A percentile compares a stretch with the other conserved stretches of the same genome.
Conservation (phyloP, 306 rosid species). For the Delonix regia region DNA sequence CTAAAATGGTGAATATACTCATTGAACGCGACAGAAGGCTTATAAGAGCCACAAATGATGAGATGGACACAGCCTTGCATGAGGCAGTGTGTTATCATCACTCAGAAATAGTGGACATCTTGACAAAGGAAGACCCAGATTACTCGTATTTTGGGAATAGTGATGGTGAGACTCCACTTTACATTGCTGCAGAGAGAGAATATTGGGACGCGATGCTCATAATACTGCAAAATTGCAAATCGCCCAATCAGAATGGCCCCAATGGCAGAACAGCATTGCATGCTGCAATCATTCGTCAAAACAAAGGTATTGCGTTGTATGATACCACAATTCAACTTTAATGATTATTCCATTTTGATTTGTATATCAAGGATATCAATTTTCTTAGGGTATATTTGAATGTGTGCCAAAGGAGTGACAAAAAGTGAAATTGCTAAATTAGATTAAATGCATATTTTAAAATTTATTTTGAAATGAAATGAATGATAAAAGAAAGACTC, state of each 20-base stretch:
- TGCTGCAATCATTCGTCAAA: not conserved
- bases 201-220: not conserved
- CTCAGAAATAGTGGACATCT: not conserved
- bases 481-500: too few relatives aligned
- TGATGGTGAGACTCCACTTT: too few relatives aligned
- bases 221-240: not conserved
- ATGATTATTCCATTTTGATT: too few relatives aligned
- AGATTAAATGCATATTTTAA: too few relatives aligned
- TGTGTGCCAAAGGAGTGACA: too few relatives aligned
- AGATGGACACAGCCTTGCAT: slow-evolving; percentile 1
- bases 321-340: too few relatives aligned
- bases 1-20: too few relatives aligned
- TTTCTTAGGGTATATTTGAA: too few relatives aligned
- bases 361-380: too few relatives aligned
- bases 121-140: not conserved
- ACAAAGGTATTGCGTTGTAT: not conserved
- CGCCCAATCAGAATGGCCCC: not conserved
- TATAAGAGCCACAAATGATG: not conserved
- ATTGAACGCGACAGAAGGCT: too few relatives aligned
- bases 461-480: too few relatives aligned
- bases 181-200: not conserved
- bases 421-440: too few relatives aligned
- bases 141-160: not conserved
- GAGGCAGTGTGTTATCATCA: slow-evolving; percentile 4
- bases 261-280: not conserved